Base-by-base conservation (phyloP, 1,139 yeast genomes). In the Pichia norvegensis region DNA sequence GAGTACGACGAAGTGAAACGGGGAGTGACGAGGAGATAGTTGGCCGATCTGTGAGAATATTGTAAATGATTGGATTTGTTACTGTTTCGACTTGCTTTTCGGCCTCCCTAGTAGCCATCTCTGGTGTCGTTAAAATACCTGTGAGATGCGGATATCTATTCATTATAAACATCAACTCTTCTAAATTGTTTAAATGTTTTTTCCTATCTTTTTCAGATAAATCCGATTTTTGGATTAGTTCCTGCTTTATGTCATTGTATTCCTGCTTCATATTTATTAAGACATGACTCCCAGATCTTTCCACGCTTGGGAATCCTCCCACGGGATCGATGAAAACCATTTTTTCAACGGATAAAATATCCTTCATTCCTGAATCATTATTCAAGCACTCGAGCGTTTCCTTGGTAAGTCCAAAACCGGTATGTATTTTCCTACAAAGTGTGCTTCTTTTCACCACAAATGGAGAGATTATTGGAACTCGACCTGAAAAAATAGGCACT, bases 21-120 rank as follows among this genome's bases (percentile, higher is more conserved):
- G 98, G 97, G 38, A 92, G 69, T 0, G 97, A 90, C 0, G 97
- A 87, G 0, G 97, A 87, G 16, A 92, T 81, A n/a, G 87, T 74
- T 1, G 97, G 88, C 46, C 97, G 70, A 62, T 92, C 97, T 0
- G 98, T 92, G 36, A 92, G 69, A 9, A 92, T 77, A 60, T 92
- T 92, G 64, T 88, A 87, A 11, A 92, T 78, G 36, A 92, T 75
- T 0, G 98, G 97, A 60, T 90, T 87, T 62, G 73, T 74, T 71
- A 54, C 69, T 62, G 57, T 68, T 19, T 44, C 49, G 14, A 92
- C 75, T 1, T 97, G 97, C 61, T 90, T 86, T 63, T 72, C 74
- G 71, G 53, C 68, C 63, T 58, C 69, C 66, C 50, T 70, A 14
- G 61, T 63, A 21, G 78, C 76, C 27, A 68, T 67, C 11, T 46